Conservation (phyloP, 2,329 filamentous ascomycete species). For the Penicillium sumatraense region DNA sequence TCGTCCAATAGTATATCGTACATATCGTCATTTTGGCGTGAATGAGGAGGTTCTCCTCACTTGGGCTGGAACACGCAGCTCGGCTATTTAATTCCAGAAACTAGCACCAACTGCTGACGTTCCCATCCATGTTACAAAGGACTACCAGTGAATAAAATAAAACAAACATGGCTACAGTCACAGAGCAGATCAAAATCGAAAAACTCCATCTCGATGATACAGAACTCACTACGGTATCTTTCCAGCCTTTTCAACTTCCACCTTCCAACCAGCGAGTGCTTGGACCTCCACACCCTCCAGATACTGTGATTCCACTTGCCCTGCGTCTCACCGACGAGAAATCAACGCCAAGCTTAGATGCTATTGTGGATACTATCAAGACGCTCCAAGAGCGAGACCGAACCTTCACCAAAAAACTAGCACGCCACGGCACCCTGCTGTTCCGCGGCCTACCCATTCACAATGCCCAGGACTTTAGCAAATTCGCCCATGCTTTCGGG, state of each 20-base stretch:
- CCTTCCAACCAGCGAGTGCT: conserved; percentile 48
- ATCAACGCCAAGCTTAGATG: conserved; percentile 34
- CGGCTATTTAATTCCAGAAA: conserved; percentile 1
- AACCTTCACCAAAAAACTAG: conserved; percentile 47
- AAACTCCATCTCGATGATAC: conserved; percentile 26
- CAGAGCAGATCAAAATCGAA: conserved; percentile 3
- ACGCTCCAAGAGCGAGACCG: conserved; percentile 37
- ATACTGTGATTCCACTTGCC: conserved; percentile 47
- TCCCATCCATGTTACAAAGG: background rate
- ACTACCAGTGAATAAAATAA: background rate
- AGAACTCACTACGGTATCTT: conserved; percentile 26
- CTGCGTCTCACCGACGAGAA: conserved; percentile 35
- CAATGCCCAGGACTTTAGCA: conserved; percentile 51
- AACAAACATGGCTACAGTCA: conserved; percentile 4
- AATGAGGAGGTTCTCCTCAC: conserved; percentile 3
- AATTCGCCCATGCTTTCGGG: conserved; percentile 56
- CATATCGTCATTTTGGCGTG: conserved; percentile 1
- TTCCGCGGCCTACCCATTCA: conserved; percentile 54
- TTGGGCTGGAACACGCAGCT: background rate
- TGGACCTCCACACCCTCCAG: conserved; percentile 43
- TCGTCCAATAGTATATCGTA: background rate
- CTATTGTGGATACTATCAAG: conserved; percentile 43
- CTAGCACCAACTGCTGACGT: background rate
- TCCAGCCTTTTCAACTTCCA: conserved; percentile 48
- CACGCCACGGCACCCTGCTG: conserved; percentile 52